These are phyloP conservation scores for Phlegmacium glaucopus DNA, from an alignment of 768 basidiomycete genomes.

Conservation along the genomic window DNA sequence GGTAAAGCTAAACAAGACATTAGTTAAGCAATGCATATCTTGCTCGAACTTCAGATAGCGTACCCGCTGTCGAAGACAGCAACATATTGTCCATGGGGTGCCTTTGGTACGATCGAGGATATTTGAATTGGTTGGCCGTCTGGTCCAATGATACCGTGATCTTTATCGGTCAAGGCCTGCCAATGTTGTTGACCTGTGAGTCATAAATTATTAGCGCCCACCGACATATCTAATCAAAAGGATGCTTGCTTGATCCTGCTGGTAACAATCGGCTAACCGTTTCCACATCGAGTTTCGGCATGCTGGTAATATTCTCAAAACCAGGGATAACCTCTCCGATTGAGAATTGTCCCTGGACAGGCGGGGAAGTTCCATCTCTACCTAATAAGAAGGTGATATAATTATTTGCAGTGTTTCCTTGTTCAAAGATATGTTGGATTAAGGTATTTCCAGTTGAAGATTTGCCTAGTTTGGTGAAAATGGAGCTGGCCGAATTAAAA, in stretches of 20 bases:
- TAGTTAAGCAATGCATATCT: not conserved
- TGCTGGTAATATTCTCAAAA: slow-evolving; percentile 55
- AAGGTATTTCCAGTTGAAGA: slow-evolving; percentile 50
- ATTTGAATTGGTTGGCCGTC: slow-evolving; percentile 62
- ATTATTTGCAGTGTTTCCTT: slow-evolving; percentile 51
- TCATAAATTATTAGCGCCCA: not conserved
- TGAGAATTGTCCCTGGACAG: slow-evolving; percentile 63
- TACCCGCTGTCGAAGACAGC: slow-evolving; percentile 75
- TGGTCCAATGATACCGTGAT: slow-evolving; percentile 69
- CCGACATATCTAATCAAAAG: not conserved
- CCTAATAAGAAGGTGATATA: slow-evolving; percentile 70
- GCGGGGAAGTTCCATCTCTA: slow-evolving; percentile 54
- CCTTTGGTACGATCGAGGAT: slow-evolving; percentile 66
- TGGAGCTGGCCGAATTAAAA: slow-evolving; percentile 68
- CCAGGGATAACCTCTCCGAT: slow-evolving; percentile 62
- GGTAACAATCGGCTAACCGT: slow-evolving; percentile 56
- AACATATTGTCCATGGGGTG: slow-evolving; percentile 60
- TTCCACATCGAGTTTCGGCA: slow-evolving; percentile 65
- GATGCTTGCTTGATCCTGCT: slow-evolving; percentile 29
- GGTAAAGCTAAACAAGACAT: slow-evolving; percentile 20
- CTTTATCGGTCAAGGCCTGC: slow-evolving; percentile 67
- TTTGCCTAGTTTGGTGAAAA: slow-evolving; percentile 50
- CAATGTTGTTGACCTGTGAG: slow-evolving; percentile 65
- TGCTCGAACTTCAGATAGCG: slow-evolving; percentile 20
- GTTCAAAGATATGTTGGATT: slow-evolving; percentile 63